Conservation (phyloP, 2,329 filamentous ascomycete species). For the Fusarium mundagurra region DNA sequence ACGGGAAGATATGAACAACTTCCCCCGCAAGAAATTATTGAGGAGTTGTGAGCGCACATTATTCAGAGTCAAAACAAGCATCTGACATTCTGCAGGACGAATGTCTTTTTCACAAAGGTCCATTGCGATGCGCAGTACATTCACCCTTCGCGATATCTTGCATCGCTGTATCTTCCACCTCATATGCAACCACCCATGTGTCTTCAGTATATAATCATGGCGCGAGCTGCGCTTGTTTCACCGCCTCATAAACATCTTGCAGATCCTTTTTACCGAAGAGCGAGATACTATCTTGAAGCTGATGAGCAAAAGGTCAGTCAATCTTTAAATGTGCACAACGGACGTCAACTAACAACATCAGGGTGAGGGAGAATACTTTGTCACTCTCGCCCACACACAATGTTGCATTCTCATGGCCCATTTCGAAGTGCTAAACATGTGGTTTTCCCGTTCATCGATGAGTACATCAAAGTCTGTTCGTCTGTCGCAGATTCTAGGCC, state of each 20-base stretch:
- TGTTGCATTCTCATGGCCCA: constrained; percentile 76
- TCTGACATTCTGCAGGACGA: constrained; percentile 24
- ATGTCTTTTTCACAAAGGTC: constrained; percentile 28
- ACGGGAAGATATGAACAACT: constrained; percentile 46
- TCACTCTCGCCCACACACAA: constrained; percentile 77
- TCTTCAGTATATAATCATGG: constrained; percentile 39
- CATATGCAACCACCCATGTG: constrained; percentile 43
- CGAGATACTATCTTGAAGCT: constrained; percentile 36
- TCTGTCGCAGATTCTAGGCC: constrained; percentile 80
- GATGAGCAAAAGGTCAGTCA: constrained; percentile 38
- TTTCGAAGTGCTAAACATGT: constrained; percentile 84
- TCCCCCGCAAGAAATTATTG: constrained; percentile 40
- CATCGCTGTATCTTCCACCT: constrained; percentile 36
- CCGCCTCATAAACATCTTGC: constrained; percentile 21
- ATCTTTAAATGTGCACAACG: fast-evolving
- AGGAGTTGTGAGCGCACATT: constrained; percentile 37
- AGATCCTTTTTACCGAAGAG: constrained; percentile 34
- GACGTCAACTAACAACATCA: not conserved
- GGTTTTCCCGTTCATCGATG: constrained; percentile 84
- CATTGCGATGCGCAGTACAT: constrained; percentile 26
- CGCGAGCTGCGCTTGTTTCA: constrained; percentile 23
- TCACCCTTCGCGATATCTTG: constrained; percentile 37
- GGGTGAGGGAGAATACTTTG: constrained; percentile 40
- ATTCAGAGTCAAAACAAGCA: fast-evolving
- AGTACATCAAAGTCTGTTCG: constrained; percentile 76